Percentiles rank a stretch among this genome's conserved stretches.
These are phyloP conservation scores for Thraustotheca clavata DNA, from an alignment of 352 stramenopile species.

Conservation along the genomic window DNA sequence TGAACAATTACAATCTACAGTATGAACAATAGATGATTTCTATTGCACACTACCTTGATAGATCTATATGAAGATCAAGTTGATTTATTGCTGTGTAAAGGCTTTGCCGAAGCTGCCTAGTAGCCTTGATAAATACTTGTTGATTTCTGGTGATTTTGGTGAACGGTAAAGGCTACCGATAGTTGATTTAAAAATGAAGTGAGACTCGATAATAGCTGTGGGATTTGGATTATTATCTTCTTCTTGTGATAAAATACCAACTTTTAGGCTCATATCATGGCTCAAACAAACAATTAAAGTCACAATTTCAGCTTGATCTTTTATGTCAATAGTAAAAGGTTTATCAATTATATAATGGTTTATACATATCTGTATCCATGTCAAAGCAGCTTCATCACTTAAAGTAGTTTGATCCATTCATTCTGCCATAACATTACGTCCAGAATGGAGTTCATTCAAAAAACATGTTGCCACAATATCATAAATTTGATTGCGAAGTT, in stretches of 20 bases:
- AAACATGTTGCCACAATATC: conserved; percentile 18
- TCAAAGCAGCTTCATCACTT: neutral
- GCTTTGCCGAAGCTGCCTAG: neutral
- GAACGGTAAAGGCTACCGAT: no score
- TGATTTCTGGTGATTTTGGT: no score
- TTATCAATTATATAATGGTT: neutral
- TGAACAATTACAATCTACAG: neutral
- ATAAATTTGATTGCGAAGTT: neutral
- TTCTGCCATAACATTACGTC: neutral
- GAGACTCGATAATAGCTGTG: neutral
- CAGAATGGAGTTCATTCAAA: conserved; percentile 11
- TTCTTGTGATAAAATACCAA: neutral
- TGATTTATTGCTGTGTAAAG: neutral
- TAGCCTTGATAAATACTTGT: no score
- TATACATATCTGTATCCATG: neutral
- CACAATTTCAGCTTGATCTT: no score
- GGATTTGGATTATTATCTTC: neutral
- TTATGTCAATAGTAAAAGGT: no score
- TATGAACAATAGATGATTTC: neutral
- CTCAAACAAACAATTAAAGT: no score
- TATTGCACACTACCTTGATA: neutral
- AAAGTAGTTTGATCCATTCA: neutral
- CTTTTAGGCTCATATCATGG: no score
- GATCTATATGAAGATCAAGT: neutral
- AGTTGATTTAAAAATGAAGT: neutral